Evolutionary conservation across 2,329 filamentous ascomycete genomes (phyloP), one percentile per base, ranked within the genome.

Genomic region (Penicillium sp.): DNA sequence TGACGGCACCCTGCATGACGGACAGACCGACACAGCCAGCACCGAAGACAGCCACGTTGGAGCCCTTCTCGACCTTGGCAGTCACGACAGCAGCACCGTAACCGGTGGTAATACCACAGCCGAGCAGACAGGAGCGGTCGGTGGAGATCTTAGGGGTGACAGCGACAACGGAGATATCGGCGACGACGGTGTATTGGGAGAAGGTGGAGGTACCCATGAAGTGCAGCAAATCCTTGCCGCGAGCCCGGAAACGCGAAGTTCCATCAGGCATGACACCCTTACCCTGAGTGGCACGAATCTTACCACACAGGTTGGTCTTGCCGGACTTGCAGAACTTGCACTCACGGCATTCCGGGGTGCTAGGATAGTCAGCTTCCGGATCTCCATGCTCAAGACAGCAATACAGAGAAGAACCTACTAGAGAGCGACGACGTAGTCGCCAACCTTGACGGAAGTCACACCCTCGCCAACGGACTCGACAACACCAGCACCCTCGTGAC

Each of bases 271-370:
- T 96, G 67, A 97, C 86, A 72, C 95, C 95, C 78, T 88, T 90
- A 70, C 95, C 95, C 81, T 99, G 95, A 45, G 95, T 98, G 46
- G 91, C 91, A 70, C 95, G 89, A 78, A 99, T 99, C 87, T 98
- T 98, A 77, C 95, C 95, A 81, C 93, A 98, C 57, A 98, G 89
- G 81, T 98, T 96, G 71, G 93, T 98, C 88, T 99, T 99, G 81
- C 93, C 95, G 43, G 93, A 98, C 79, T 91, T 95, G 89, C 95
- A 99, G 85, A 98, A 98, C 83, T 98, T 98, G 87, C 95, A 99
- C 78, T 98, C 93, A 67, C 86, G 84, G 82, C 95, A 98, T 82
- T 98, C 93, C 65, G 95, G 95, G 47, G 93, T 98, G 83, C 92
- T 96, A 46, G 29, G 27, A 16, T 19, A 42, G 50, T 57, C 47